These are phyloP conservation scores for Paralagenidium karlingii DNA, from an alignment of 352 stramenopile species.

Conservation along the genomic window DNA sequence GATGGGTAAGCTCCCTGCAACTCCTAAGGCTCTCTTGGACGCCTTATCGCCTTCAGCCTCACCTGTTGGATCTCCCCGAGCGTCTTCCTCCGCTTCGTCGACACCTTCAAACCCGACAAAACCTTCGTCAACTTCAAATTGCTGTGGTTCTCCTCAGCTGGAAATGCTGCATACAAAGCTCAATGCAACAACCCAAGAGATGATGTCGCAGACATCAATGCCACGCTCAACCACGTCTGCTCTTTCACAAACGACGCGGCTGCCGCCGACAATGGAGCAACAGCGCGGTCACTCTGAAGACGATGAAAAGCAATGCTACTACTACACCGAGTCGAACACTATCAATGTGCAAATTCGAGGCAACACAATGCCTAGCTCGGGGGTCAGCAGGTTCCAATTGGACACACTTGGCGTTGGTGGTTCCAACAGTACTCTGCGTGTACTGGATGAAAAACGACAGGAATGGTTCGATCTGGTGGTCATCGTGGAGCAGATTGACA, in stretches of 20 bases:
- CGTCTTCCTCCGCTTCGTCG: conserved; percentile 5
- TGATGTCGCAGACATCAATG: too few relatives aligned
- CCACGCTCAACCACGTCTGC: too few relatives aligned
- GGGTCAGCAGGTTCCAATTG: conserved; percentile 6
- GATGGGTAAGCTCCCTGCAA: too few relatives aligned
- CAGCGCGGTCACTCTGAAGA: conserved; percentile 13
- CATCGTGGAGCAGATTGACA: conserved; percentile 50
- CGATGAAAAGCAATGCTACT: conserved; percentile 51
- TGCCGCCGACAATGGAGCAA: conserved; percentile 9
- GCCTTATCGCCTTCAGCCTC: too few relatives aligned
- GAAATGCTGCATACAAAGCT: conserved; percentile 66
- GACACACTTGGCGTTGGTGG: conserved; percentile 23
- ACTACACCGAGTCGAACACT: conserved; percentile 52
- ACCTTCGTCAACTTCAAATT: too few relatives aligned
- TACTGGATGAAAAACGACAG: conserved; percentile 60
- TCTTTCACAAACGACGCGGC: too few relatives aligned
- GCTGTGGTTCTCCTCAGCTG: conserved; percentile 41
- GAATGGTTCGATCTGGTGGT: conserved; percentile 69
- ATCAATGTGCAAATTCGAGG: conserved; percentile 56
- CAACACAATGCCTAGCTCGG: conserved; percentile 32
- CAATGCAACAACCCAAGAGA: conserved; percentile 35
- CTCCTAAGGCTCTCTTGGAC: too few relatives aligned
- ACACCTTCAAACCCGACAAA: too few relatives aligned
- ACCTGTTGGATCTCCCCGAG: too few relatives aligned
- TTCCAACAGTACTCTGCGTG: conserved; percentile 44